Percentiles rank a stretch among this genome's conserved stretches.
phyloP scores from a whole-genome alignment of 306 rosid species.

The Fragaria vesca region DNA sequence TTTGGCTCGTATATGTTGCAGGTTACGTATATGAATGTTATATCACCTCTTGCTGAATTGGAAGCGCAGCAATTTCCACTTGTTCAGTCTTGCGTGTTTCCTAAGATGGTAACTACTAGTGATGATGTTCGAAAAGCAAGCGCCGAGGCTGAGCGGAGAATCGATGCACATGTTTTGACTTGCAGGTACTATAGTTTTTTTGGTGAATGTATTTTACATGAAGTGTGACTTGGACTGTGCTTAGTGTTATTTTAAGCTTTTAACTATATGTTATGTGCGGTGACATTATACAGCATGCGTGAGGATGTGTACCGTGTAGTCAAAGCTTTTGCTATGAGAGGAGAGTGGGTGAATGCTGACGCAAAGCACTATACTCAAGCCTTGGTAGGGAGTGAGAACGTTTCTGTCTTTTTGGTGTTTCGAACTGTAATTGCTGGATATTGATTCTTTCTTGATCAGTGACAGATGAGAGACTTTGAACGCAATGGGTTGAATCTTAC shows the following conservation, averaged over 20 bases:
- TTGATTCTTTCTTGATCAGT: conserved; percentile 84
- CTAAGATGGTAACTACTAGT: conserved; percentile 62
- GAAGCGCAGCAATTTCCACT: conserved; percentile 77
- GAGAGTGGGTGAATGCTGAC: conserved; percentile 75
- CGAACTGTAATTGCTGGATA: conserved; percentile 29
- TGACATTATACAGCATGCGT: conserved; percentile 53
- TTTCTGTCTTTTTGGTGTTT: not conserved
- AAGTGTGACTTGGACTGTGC: not conserved
- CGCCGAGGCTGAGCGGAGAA: conserved; percentile 84
- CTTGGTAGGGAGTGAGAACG: conserved; percentile 52
- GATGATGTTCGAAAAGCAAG: conserved; percentile 85
- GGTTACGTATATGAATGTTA: conserved; percentile 72
- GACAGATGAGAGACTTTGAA: conserved; percentile 98
- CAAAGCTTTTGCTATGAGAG: conserved; percentile 66
- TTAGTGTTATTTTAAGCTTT: not conserved
- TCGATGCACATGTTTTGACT: conserved; percentile 64
- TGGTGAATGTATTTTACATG: conserved; percentile 6
- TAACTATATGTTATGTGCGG: not conserved
- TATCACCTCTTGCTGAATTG: conserved; percentile 75
- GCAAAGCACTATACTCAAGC: conserved; percentile 58
- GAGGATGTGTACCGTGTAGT: conserved; percentile 82
- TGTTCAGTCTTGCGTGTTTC: conserved; percentile 81
- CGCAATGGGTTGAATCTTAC: conserved; percentile 91
- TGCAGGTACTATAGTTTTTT: conserved; percentile 62
- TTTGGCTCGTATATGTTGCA: conserved; percentile 27